Base-by-base conservation (phyloP, 2,329 filamentous ascomycete genomes). In the Xylaria sp. region DNA sequence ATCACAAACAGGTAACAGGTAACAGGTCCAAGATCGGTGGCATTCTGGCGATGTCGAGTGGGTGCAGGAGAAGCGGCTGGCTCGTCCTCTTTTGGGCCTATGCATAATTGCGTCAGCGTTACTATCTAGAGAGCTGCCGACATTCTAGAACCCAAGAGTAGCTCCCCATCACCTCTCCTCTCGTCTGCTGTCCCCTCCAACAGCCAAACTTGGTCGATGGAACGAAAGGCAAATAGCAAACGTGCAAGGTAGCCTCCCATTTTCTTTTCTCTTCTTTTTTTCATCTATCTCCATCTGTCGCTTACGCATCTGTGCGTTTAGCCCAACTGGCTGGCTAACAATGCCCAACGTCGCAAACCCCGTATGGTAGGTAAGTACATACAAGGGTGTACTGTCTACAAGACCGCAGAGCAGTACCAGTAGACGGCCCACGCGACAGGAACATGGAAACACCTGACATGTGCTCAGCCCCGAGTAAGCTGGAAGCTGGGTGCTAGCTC, bases 101-200 rank as follows among this genome's bases (percentile, higher is more conserved):
- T 71, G 71, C 71, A 71, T 59, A 69, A 72, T 72, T 71, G 66
- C 71, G 71, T 72, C 71, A 72, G 69, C 60, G 58, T 67, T 46
- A 32, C 61, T 25, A 59, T 41, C 41, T 64, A 44, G 37, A 25
- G 44, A 23, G n/a, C 15, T 54, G 37, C 20, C 61, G 25, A 23
- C 65, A 37, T 57, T 57, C 25, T 51, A 56, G 65, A 58, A 37
- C 34, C 34, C 34, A 37, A 37, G 34, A 37, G 34, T 37, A 37
- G 34, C 34, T 37, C 34, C 3, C 23, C 23, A 1, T 25, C 23
- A 1, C 23, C 3, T 25, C 23, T 37, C 34, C 34, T 10, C 10
- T 37, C 34, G 4, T 37, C 34, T 37, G 3, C 65, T 52, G 50
- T 66, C 48, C 12, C 3, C 23, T 59, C 37, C 37, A 23, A n/a